These are phyloP conservation scores for Rosa persica DNA, from an alignment of 306 rosid genomes.

Conservation along the genomic window DNA sequence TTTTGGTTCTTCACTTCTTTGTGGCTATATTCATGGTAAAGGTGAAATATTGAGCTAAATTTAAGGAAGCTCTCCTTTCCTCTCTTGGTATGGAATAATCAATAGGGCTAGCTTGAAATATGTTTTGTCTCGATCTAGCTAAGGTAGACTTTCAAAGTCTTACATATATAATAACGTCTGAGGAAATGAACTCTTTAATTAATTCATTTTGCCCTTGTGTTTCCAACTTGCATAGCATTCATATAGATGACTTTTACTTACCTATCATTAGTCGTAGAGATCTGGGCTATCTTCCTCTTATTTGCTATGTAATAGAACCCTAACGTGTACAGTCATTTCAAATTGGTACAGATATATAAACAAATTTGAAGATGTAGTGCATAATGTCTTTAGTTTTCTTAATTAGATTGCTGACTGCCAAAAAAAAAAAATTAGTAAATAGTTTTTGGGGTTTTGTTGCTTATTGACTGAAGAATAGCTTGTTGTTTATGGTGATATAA, in stretches of 20 bases:
- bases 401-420: neutral
- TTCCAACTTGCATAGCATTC: neutral
- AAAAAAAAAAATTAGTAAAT: slow-evolving; percentile 12
- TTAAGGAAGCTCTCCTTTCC: neutral
- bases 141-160: slow-evolving; percentile 25
- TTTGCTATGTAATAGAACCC: slow-evolving; percentile 1
- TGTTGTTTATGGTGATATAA: slow-evolving; percentile 19
- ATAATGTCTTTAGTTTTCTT: neutral
- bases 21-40: slow-evolving; percentile 6
- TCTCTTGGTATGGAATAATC: slow-evolving; percentile 6
- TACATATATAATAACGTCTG: slow-evolving; percentile 5
- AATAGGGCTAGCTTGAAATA: slow-evolving; percentile 13
- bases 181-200: neutral
- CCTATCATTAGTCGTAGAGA: neutral
- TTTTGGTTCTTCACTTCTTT: neutral
- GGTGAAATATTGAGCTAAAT: neutral
- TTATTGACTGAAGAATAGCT: neutral
- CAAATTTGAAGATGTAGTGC: neutral
- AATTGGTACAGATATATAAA: neutral
- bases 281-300: neutral
- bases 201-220: neutral
- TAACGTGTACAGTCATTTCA: neutral
- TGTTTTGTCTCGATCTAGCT: slow-evolving; percentile 5
- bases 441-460: slow-evolving; percentile 7
- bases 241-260: neutral